phyloP scores from a whole-genome alignment of 2,329 filamentous ascomycete species.

The Orbilia blumenaviensis region DNA sequence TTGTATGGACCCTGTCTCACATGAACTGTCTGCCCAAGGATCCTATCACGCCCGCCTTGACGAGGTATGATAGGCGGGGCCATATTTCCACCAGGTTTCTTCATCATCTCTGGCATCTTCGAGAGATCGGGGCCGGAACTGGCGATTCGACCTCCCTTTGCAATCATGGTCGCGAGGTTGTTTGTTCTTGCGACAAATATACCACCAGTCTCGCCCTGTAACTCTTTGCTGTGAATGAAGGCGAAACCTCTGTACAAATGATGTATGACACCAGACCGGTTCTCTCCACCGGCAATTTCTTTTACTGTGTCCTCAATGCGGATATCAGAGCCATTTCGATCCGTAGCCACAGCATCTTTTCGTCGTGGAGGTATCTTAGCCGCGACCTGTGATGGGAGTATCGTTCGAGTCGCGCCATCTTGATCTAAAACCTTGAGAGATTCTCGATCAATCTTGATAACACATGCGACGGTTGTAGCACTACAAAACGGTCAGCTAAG shows the following conservation, averaged over 20 bases:
- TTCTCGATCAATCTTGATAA: conserved; percentile 95
- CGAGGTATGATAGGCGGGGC: conserved; percentile 73
- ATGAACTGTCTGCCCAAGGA: conserved; percentile 90
- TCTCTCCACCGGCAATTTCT: conserved; percentile 80
- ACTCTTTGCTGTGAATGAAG: conserved; percentile 83
- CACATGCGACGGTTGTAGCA: conserved; percentile 86
- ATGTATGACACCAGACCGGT: conserved; percentile 85
- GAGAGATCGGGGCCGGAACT: conserved; percentile 78
- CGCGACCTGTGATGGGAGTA: conserved; percentile 89
- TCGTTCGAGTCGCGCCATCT: conserved; percentile 79
- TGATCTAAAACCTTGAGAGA: conserved; percentile 90
- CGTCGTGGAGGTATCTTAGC: conserved; percentile 86
- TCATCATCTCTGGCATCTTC: conserved; percentile 86
- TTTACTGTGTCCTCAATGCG: conserved; percentile 90
- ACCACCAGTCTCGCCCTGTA: conserved; percentile 81
- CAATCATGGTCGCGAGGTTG: conserved; percentile 89
- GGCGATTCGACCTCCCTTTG: conserved; percentile 84
- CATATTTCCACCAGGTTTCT: conserved; percentile 68
- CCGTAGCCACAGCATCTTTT: conserved; percentile 81
- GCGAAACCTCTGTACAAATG: conserved; percentile 94
- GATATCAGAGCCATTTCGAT: conserved; percentile 92
- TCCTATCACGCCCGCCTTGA: conserved; percentile 73
- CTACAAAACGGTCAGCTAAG: conserved; percentile 61
- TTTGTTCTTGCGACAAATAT: conserved; percentile 87
- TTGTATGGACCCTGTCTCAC: conserved; percentile 90